Evolutionary conservation across 1,284 basidiomycete genomes (phyloP), one percentile per base, ranked within the genome.

Genomic region (Neolentinus lepideus): DNA sequence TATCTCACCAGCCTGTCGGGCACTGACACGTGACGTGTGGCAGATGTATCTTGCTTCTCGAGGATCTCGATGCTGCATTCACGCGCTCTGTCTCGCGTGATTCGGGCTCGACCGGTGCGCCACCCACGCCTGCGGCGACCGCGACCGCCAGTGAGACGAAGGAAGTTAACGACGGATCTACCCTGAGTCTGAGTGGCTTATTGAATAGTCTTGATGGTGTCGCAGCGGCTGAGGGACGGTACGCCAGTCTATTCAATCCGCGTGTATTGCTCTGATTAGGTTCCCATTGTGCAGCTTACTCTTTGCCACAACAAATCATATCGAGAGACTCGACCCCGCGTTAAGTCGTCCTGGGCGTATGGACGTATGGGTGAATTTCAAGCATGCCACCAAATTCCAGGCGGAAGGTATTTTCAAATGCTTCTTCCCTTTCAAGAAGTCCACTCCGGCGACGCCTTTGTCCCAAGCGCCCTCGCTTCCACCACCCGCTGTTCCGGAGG

Each of bases 301-400:
- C 10, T 91, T 91, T 67, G 87, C 88, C 33, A 91, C 89, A 8
- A 91, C 88, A 10, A 92, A 92, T 69, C 89, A 92, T 66, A 90
- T 92, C 63, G 89, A 92, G 68, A 86, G 90, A 54, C 78, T 92
- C 51, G 90, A 92, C 67, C 89, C 90, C 51, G 88, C 88, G 16
- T 75, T 91, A 48, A 88, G 84, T 68, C 79, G 88, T 22, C 88
- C 88, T 31, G 89, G 89, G 55, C 85, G 89, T 54, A 90, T 91
- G 88, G 89, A 92, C 63, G 90, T 92, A 14, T 91, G 90, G 89
- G 80, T 91, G 36, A 90, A 92, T 74, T 92, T 92, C 71, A 87
- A 86, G 57, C 85, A 92, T 64, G 90, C 91, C 8, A 90, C 86
- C 6, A 90, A 88, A 66, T 88, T 84, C 83, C 90, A 93, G 66